These are phyloP conservation scores for Clonostachys byssicola DNA, from an alignment of 2,329 filamentous ascomycete species.

Conservation along the genomic window DNA sequence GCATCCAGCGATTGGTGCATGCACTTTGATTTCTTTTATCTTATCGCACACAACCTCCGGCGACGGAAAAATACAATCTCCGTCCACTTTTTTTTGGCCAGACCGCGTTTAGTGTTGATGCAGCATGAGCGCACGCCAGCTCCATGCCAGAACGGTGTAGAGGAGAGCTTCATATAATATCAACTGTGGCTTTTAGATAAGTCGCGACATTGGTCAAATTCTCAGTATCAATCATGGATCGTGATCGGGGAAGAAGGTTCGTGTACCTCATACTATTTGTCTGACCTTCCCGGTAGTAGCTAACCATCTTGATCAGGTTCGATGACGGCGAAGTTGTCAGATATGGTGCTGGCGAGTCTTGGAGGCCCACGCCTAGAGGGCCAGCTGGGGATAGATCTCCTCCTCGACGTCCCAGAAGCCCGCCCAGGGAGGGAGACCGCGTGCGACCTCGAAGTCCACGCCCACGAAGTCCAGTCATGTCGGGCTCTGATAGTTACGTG, in stretches of 20 bases:
- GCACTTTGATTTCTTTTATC: too few species aligned
- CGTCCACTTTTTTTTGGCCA: too few species aligned
- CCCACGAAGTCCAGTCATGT: slow-evolving; percentile 29
- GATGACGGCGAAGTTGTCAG: slow-evolving; percentile 59
- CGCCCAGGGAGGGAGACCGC: slow-evolving; percentile 12
- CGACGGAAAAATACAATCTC: too few species aligned
- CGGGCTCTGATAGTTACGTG: slow-evolving; percentile 39
- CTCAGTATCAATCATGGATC: slow-evolving; percentile 2
- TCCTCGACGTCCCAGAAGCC: slow-evolving; percentile 5
- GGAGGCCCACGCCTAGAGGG: slow-evolving; percentile 50
- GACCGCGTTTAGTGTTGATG: too few species aligned
- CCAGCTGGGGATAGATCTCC: slow-evolving; percentile 13
- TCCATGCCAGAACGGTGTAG: too few species aligned
- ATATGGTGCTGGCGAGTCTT: slow-evolving; percentile 59
- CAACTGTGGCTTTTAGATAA: too few species aligned
- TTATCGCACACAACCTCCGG: too few species aligned
- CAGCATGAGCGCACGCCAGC: too few species aligned
- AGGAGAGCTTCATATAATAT: too few species aligned
- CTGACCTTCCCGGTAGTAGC: background rate
- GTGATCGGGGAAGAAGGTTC: slow-evolving; percentile 9
- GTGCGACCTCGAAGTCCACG: slow-evolving; percentile 25
- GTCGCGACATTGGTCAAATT: too few species aligned
- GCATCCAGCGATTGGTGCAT: too few species aligned
- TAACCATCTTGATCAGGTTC: slow-evolving; percentile 33
- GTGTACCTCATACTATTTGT: background rate